Base-by-base conservation (phyloP, 805 yeast species). In the Pichia thaimueangensis region DNA sequence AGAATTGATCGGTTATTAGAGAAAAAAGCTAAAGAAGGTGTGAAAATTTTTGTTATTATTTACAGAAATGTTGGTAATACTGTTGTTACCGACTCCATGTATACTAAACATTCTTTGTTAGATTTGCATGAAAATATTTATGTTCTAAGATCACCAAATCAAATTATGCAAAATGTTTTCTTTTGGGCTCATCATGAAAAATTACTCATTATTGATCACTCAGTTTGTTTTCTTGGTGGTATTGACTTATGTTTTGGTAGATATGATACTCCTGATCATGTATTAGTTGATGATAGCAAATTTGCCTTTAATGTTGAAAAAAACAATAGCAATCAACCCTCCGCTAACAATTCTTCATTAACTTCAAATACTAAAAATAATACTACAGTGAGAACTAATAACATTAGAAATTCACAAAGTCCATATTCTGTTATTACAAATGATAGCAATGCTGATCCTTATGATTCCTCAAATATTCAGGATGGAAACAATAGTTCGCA, bases 111-210 rank as follows among this genome's bases (percentile, higher is more conserved):
- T 56, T 87, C 97, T 0, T 71, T 93, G 56, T 70, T 94, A 39
- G 87, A 84, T 41, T 67, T 93, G 32, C 88, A 91, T 61, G 81
- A 79, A 21, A 93, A 93, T 57, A 78, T 93, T 39, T 91, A 86
- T 62, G 88, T 91, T 12, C 74, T 93, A 47, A 76, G 99, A 52
- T 89, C 97, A 1, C 99, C 99, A 5, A 89, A 93, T 53, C 99
- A 93, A 60, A 76, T 93, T 59, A 65, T 86, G 42, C 97, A 93
- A 58, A 86, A 86, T 52, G 91, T 96, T 0, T 84, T 80, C 55
- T 94, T 93, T 59, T 93, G 98, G 98, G 98, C 99, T 0, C 99
- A 93, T 66, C 99, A 93, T 65, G 99, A 93, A 57, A 93, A 93
- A 57, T 62, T 93, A 44, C 79, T 89, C 47, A 74, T 93, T 28